Base-by-base conservation (phyloP, 2,329 filamentous ascomycete species). In the Ceratocystis cubensis region DNA sequence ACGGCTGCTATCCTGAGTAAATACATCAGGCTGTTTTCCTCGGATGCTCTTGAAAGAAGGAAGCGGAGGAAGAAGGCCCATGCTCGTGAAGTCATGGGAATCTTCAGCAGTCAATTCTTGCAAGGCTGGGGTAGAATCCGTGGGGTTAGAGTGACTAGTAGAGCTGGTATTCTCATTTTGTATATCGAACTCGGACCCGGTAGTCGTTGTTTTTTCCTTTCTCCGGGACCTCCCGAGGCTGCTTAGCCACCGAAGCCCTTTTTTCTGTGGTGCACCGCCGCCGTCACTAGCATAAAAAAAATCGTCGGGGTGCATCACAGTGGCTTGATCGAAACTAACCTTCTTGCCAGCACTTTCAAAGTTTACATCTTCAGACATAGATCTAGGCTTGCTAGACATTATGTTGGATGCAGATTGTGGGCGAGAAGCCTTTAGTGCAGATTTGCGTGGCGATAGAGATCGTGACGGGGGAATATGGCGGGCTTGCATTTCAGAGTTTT, bases 391-490 rank as follows among this genome's bases (percentile, higher is more conserved):
- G 17, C 45, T 48, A 44, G 13, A 37, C 7, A 37, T 20, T 25
- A 48, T 28, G 22, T 65, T 56, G n/a, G 46, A 63, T 20, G 17
- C 15, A 17, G 25, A 53, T 13, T 59, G 28, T 8, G 56, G 30
- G 45, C 56, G 44, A 30, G 46, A 46, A 48, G 33, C 20, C 73
- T 92, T 92, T 69, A 92, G 72, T 1, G 88, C 88, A 1, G 88
- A 91, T 73, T 93, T 93, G 59, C 85, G 84, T 8, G 89, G 89
- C 0, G 88, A 91, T 10, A 88, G 77, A 4, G 88, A 89, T 61
- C 89, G 81, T 37, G 84, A 78, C 25, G 87, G 85, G 5, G 88
- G 89, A 33, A 69, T 61, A 30, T 70, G 69, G 48, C 66, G 68
- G 20, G 67, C 45, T 25, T 41, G 41, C 30, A 70, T 67, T 22